Conservation (phyloP, 768 basidiomycete species). For the Boletus subparvulus region DNA sequence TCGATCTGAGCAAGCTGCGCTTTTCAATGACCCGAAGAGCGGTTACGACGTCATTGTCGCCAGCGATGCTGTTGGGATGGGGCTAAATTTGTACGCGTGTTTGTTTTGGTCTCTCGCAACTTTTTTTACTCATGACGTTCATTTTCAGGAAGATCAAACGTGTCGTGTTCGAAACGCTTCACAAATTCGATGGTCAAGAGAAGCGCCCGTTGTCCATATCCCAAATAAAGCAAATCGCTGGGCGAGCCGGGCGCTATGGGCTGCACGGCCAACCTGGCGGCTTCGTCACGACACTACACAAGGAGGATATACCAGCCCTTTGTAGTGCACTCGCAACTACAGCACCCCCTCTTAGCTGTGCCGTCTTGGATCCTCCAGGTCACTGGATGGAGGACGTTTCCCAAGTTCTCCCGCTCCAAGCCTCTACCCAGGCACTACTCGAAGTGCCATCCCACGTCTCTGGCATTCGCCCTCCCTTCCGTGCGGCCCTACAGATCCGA, state of each 20-base stretch:
- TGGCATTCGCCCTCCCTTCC: slow-evolving; percentile 43
- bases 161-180: slow-evolving; percentile 69
- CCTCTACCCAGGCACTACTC: slow-evolving; percentile 43
- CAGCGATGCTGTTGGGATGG: slow-evolving; percentile 97
- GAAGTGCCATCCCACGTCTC: slow-evolving; percentile 52
- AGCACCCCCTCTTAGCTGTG: slow-evolving; percentile 50
- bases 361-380: slow-evolving; percentile 41
- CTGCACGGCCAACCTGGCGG: slow-evolving; percentile 59
- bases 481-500: slow-evolving; percentile 32
- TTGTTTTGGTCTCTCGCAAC: neutral
- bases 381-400: slow-evolving; percentile 29
- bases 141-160: slow-evolving; percentile 81
- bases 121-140: neutral
- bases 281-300: slow-evolving; percentile 68
- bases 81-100: slow-evolving; percentile 81
- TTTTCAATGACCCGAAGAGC: slow-evolving; percentile 86
- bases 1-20: slow-evolving; percentile 84
- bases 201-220: slow-evolving; percentile 58
- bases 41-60: slow-evolving; percentile 89
- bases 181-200: slow-evolving; percentile 60
- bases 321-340: slow-evolving; percentile 52
- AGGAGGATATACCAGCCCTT: slow-evolving; percentile 62
- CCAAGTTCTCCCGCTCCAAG: slow-evolving; percentile 43
- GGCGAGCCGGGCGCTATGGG: slow-evolving; percentile 89
- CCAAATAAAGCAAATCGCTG: slow-evolving; percentile 91